Percentiles rank a stretch among this genome's conserved stretches.
These are phyloP conservation scores for Botrytis fabae DNA, from an alignment of 2,329 filamentous ascomycete genomes.

Conservation along the genomic window DNA sequence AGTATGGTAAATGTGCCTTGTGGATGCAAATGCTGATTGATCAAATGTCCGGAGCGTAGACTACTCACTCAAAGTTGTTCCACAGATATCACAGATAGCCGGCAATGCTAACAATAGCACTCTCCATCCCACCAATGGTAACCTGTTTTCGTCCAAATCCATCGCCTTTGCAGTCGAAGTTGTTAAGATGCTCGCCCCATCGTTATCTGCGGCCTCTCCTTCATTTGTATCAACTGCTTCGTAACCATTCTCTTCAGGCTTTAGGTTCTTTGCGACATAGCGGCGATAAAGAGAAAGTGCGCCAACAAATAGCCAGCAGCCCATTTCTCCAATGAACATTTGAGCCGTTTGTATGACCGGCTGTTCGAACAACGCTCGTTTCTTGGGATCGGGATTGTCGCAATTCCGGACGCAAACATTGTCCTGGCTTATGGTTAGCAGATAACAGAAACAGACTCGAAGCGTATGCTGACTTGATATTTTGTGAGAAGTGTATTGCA, in stretches of 20 bases:
- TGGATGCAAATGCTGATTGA: not conserved
- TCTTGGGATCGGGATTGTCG: conserved; percentile 64
- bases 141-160: conserved; percentile 54
- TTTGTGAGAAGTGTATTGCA: conserved; percentile 98
- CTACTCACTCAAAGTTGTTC: conserved; percentile 63
- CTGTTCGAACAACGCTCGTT: conserved; percentile 80
- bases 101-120: conserved; percentile 78
- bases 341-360: conserved; percentile 94
- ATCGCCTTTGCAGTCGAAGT: conserved; percentile 54
- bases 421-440: conserved; percentile 57
- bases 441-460: not conserved
- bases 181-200: conserved; percentile 48
- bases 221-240: conserved; percentile 57
- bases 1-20: not conserved
- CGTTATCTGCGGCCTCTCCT: conserved; percentile 32
- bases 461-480: conserved; percentile 68
- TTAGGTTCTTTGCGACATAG: conserved; percentile 49
- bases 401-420: conserved; percentile 97
- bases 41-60: not conserved
- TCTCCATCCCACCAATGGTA: conserved; percentile 66
- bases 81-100: conserved; percentile 89
- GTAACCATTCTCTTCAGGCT: conserved; percentile 58
- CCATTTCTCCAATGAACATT: conserved; percentile 97
- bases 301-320: conserved; percentile 89
- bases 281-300: conserved; percentile 65